Conservation (phyloP, 495 filamentous ascomycete species). For the Penicillium alfredii region DNA sequence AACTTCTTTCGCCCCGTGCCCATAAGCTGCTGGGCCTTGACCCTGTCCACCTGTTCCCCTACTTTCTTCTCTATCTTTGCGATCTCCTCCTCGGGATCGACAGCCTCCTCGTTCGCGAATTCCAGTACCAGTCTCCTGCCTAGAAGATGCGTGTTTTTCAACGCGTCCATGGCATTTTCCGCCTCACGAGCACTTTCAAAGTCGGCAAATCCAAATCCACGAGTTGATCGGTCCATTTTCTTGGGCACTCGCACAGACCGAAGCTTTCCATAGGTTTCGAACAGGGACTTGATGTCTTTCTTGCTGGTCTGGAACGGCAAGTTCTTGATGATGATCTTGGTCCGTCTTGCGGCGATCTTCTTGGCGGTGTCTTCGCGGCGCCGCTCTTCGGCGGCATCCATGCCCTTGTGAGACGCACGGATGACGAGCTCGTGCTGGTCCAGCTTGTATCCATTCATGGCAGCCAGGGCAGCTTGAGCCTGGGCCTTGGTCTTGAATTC, state of each 20-base stretch:
- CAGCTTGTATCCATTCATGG: slow-evolving; percentile 82
- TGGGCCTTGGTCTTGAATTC: slow-evolving; percentile 75
- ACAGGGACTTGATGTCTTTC: slow-evolving; percentile 79
- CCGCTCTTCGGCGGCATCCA: slow-evolving; percentile 80
- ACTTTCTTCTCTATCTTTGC: slow-evolving; percentile 94
- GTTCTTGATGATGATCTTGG: slow-evolving; percentile 98
- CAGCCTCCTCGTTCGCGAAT: slow-evolving; percentile 76
- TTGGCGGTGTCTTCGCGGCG: slow-evolving; percentile 74
- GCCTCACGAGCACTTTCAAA: slow-evolving; percentile 90
- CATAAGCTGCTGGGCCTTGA: slow-evolving; percentile 81
- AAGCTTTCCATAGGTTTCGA: slow-evolving; percentile 85
- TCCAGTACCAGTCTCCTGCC: slow-evolving; percentile 84
- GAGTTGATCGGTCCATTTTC: slow-evolving; percentile 79
- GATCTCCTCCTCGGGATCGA: slow-evolving; percentile 93
- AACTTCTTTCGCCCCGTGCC: slow-evolving; percentile 81
- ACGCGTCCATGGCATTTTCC: slow-evolving; percentile 82
- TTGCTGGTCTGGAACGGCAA: slow-evolving; percentile 92
- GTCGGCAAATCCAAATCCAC: slow-evolving; percentile 96
- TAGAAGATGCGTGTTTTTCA: slow-evolving; percentile 89
- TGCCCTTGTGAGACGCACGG: slow-evolving; percentile 74
- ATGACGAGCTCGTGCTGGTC: slow-evolving; percentile 81
- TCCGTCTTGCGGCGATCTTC: slow-evolving; percentile 63
- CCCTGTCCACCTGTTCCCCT: slow-evolving; percentile 76
- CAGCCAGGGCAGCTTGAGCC: slow-evolving; percentile 68
- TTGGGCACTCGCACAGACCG: slow-evolving; percentile 89